A percentile compares a stretch with the other conserved stretches of the same genome.
Conservation (phyloP, 2,329 filamentous ascomycete genomes). For the Trichothecium roseum region DNA sequence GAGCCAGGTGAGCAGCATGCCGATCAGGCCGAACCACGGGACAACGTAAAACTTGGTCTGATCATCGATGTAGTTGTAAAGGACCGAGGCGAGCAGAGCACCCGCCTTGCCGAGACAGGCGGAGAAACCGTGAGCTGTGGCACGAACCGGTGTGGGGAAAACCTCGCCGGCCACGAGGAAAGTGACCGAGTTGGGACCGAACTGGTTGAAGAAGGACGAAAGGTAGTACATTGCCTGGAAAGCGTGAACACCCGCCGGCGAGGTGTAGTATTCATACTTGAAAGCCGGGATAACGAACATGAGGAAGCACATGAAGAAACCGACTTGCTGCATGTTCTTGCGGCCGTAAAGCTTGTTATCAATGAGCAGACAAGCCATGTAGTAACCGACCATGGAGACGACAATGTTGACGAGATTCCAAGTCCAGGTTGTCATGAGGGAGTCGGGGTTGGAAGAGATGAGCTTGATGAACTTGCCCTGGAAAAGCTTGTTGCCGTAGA, state of each 20-base stretch:
- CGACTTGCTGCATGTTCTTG: conserved; percentile 92
- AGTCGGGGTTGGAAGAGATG: conserved; percentile 57
- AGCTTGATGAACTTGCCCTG: conserved; percentile 82
- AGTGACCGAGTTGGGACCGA: conserved; percentile 90
- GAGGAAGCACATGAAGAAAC: conserved; percentile 87
- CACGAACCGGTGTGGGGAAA: conserved; percentile 89
- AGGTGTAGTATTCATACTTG: conserved; percentile 75
- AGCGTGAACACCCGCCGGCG: conserved; percentile 58
- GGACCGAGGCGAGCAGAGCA: conserved; percentile 73
- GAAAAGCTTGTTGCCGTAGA: conserved; percentile 99
- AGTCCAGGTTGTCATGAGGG: conserved; percentile 78
- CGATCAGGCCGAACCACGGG: conserved; percentile 87
- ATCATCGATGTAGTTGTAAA: conserved; percentile 90
- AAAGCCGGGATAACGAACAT: conserved; percentile 89
- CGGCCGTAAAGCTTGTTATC: conserved; percentile 96
- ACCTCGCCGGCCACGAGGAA: conserved; percentile 95
- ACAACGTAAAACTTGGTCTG: conserved; percentile 84
- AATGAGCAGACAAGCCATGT: conserved; percentile 77
- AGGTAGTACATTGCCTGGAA: conserved; percentile 99
- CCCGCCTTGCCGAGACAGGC: conserved; percentile 84
- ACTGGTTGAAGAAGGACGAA: conserved; percentile 98
- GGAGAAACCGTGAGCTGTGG: conserved; percentile 90
- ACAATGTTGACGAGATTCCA: conserved; percentile 90
- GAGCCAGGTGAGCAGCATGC: conserved; percentile 70
- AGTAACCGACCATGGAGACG: conserved; percentile 81